These are phyloP conservation scores for Colletotrichum kahawae DNA, from an alignment of 2,329 filamentous ascomycete genomes.

Conservation along the genomic window DNA sequence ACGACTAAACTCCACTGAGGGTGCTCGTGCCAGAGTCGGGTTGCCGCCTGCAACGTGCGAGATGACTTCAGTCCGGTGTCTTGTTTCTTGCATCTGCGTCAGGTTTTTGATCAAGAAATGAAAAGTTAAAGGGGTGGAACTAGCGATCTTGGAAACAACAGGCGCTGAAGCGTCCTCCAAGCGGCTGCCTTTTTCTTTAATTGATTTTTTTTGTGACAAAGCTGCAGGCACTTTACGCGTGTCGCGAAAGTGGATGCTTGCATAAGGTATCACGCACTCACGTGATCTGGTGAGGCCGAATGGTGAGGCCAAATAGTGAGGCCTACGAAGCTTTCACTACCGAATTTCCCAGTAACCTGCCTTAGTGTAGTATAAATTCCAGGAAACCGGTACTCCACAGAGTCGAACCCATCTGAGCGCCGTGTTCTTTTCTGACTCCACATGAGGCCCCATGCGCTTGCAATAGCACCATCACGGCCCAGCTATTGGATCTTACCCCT, in stretches of 20 bases:
- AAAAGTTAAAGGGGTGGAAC: neutral
- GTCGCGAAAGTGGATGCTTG: neutral
- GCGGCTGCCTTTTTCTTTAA: conserved; percentile 1
- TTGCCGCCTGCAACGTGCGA: conserved; percentile 8
- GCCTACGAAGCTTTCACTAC: neutral
- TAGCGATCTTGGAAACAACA: neutral
- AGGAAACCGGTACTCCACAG: neutral
- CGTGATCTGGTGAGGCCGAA: neutral
- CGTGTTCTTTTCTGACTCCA: neutral
- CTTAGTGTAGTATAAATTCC: neutral
- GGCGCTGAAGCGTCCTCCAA: neutral
- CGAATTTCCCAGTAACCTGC: neutral
- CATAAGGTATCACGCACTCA: conserved; percentile 11
- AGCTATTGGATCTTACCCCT: neutral
- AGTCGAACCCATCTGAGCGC: neutral
- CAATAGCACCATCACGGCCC: neutral
- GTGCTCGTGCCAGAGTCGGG: neutral
- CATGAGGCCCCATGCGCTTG: neutral
- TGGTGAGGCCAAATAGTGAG: neutral
- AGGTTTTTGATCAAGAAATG: neutral
- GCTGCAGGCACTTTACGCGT: conserved; percentile 14
- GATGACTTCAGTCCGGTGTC: neutral
- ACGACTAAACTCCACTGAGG: conserved; percentile 2
- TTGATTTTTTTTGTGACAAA: neutral
- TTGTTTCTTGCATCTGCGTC: neutral